These are phyloP conservation scores for Penicillium sp. DNA, from an alignment of 2,329 filamentous ascomycete genomes.

Conservation along the genomic window DNA sequence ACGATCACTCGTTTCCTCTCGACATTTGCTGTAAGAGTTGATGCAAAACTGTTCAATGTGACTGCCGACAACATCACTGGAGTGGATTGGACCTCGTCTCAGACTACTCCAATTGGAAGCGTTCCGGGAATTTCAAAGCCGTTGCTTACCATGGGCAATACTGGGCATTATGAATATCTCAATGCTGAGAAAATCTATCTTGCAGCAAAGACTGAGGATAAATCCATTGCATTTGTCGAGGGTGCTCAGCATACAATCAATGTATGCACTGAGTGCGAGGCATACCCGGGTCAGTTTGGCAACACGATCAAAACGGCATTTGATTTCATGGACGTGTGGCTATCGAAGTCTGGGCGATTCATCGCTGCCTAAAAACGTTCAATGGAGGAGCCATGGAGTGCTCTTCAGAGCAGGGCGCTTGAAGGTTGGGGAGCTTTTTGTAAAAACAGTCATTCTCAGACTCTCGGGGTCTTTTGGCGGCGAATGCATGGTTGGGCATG, in stretches of 20 bases:
- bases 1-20: neutral
- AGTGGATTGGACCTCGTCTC: neutral
- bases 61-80: neutral
- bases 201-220: conserved; percentile 17
- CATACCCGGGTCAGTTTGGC: conserved; percentile 22
- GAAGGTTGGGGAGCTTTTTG: too few relatives aligned
- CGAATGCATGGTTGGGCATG: too few relatives aligned
- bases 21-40: neutral
- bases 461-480: too few relatives aligned
- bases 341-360: neutral
- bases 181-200: conserved; percentile 23
- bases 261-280: conserved; percentile 23
- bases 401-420: too few relatives aligned
- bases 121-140: conserved; percentile 18
- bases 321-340: conserved; percentile 18
- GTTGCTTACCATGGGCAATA: conserved; percentile 17
- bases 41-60: neutral
- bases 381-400: too few relatives aligned
- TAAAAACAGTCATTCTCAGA: too few relatives aligned
- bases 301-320: conserved; percentile 20
- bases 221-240: conserved; percentile 20
- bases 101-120: neutral
- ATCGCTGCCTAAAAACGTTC: neutral
- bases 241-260: conserved; percentile 21
- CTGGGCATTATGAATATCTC: conserved; percentile 23